Conservation (phyloP, 2,329 filamentous ascomycete genomes). For the Allantophomopsis cytisporea region DNA sequence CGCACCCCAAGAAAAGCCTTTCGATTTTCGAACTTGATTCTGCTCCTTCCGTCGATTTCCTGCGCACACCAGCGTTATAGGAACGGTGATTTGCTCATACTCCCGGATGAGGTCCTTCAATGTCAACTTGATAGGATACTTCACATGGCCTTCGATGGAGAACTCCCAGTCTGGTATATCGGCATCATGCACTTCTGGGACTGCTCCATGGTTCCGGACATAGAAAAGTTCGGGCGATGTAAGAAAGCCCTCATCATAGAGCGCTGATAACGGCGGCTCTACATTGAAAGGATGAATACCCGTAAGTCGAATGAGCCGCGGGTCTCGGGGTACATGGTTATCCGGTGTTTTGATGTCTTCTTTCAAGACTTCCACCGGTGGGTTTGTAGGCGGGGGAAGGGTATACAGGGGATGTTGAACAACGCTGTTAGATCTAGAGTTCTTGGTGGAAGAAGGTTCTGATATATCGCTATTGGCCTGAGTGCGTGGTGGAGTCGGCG, state of each 20-base stretch:
- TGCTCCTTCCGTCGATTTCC: constrained; percentile 90
- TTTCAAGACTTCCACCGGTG: constrained; percentile 48
- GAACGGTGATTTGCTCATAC: constrained; percentile 73
- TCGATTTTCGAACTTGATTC: constrained; percentile 79
- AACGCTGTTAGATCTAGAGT: constrained; percentile 4
- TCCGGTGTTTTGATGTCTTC: constrained; percentile 77
- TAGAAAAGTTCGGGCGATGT: constrained; percentile 84
- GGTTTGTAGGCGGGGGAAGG: constrained; percentile 50
- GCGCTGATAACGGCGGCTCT: constrained; percentile 65
- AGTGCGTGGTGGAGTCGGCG: constrained; percentile 16
- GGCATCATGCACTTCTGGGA: constrained; percentile 61
- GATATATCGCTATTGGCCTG: constrained; percentile 10
- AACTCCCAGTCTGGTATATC: constrained; percentile 72
- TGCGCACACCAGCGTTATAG: constrained; percentile 81
- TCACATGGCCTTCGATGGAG: constrained; percentile 70
- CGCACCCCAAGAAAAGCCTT: constrained; percentile 89
- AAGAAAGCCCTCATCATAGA: constrained; percentile 72
- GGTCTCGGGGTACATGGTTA: constrained; percentile 64
- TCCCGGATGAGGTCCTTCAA: constrained; percentile 59
- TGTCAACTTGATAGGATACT: constrained; percentile 59
- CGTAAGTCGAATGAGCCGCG: constrained; percentile 72
- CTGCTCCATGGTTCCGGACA: constrained; percentile 78
- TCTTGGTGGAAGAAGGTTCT: constrained; percentile 6
- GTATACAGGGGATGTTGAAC: constrained; percentile 22
- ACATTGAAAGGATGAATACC: constrained; percentile 87